phyloP scores from a whole-genome alignment of 495 filamentous ascomycete genomes.

The Cetradonia linearis region DNA sequence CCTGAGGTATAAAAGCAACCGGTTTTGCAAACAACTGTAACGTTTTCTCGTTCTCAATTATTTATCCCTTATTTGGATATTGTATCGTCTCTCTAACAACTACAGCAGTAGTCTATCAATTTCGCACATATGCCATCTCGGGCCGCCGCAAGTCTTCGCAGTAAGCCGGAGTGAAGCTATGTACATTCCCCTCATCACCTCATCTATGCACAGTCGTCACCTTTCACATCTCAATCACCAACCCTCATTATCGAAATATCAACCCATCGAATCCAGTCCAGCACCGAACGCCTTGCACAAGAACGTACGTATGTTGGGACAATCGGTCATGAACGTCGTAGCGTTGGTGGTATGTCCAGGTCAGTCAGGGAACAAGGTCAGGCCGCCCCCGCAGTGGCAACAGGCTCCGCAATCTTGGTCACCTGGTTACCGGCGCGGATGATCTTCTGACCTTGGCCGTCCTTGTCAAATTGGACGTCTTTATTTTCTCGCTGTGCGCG shows the following conservation, averaged over 20 bases:
- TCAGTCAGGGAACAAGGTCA: constrained; percentile 28
- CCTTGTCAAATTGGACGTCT: constrained; percentile 68
- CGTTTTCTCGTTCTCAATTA: neutral
- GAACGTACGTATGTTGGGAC: neutral
- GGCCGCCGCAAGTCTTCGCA: neutral
- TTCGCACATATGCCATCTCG: neutral
- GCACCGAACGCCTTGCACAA: constrained; percentile 9
- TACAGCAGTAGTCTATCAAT: neutral
- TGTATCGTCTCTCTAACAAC: neutral
- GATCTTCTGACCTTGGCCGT: constrained; percentile 71
- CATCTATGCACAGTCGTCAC: constrained; percentile 3
- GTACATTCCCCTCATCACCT: neutral
- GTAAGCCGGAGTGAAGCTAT: neutral
- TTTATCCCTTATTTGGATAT: neutral
- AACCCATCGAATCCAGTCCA: neutral
- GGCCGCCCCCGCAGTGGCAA: constrained; percentile 63
- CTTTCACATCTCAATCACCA: neutral
- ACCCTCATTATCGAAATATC: no score
- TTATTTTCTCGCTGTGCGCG: constrained; percentile 83
- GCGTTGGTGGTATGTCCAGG: constrained; percentile 6
- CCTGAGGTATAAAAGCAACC: no score
- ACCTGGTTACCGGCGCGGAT: constrained; percentile 84
- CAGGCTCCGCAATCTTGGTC: constrained; percentile 69
- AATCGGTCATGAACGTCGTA: constrained; percentile 12
- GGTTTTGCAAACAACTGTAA: no score